Evolutionary conservation across 176 grass and related monocot species (phyloP).

Genomic region (Oryza brachyantha): DNA sequence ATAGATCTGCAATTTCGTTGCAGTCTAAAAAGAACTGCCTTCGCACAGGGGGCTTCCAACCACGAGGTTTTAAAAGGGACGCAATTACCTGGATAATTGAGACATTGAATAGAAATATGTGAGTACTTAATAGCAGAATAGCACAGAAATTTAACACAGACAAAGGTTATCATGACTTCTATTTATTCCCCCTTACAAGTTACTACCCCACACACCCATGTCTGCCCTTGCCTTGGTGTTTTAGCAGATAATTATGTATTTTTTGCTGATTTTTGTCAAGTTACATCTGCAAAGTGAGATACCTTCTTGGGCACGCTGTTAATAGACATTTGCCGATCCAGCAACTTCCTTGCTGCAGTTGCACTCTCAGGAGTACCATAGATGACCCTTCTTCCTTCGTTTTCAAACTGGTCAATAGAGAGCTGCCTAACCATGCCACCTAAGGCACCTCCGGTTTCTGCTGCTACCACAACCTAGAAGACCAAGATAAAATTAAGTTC

Average conservation of each 20-base stretch:
- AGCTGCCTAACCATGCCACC: slow-evolving; percentile 99
- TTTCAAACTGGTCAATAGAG: slow-evolving; percentile 99
- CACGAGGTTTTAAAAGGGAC: slow-evolving; percentile 93
- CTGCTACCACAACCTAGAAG: slow-evolving; percentile 87
- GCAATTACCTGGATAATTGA: slow-evolving; percentile 64
- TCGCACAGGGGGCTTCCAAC: slow-evolving; percentile 97
- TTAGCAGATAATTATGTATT: not conserved
- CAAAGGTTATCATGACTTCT: not conserved
- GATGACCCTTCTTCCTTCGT: slow-evolving; percentile 95
- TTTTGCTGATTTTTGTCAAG: not conserved
- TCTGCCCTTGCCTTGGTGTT: not conserved
- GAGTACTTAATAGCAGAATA: slow-evolving; percentile 23
- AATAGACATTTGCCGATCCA: slow-evolving; percentile 97
- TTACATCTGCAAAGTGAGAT: slow-evolving; percentile 15
- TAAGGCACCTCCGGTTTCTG: slow-evolving; percentile 94
- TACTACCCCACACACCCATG: not conserved
- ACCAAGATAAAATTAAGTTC: not conserved
- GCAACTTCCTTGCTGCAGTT: slow-evolving; percentile 87
- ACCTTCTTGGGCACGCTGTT: slow-evolving; percentile 99
- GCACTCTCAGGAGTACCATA: slow-evolving; percentile 97
- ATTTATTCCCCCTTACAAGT: not conserved
- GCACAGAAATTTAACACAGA: not conserved
- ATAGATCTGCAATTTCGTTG: slow-evolving; percentile 99
- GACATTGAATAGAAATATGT: slow-evolving; percentile 20
- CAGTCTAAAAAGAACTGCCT: slow-evolving; percentile 97